Evolutionary conservation across 768 basidiomycete species (phyloP), one percentile per base, ranked within the genome.

Genomic region (Phaffia australis): DNA sequence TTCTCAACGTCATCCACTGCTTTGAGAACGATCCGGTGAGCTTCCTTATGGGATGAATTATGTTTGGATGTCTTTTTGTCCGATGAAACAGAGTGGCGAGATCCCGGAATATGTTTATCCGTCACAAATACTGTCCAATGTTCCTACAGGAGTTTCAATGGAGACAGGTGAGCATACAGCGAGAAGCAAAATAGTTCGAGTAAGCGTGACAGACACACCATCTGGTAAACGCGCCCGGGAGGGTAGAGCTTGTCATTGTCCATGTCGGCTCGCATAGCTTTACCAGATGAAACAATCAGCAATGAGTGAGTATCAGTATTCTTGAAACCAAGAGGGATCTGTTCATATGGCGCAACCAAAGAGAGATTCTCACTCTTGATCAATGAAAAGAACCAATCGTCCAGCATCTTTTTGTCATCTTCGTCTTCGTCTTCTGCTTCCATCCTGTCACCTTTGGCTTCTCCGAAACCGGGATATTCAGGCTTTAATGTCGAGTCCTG

Each of bases 161-260:
- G 29, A 25, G 46, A 25, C 29, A 59, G 35, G n/a, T 4, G 30
- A 8, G 11, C 23, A 18, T 21, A 5, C 42, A 4, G 3, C 32
- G 57, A 30, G 57, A 46, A 25, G 11, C 25, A 49, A 49, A 27
- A n/a, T 27, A 15, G 0, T 32, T 56, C 25, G 42, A 3, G 1
- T 19, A 32, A 0, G 21, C 11, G 25, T 60, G 51, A 18, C 19
- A 19, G 11, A 72, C 73, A 56, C 63, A 76, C 75, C 70, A 75
- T 73, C 30, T 73, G 71, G 64, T 75, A 75, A 5, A 73, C 71
- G 23, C 42, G 65, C 18, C 76, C 76, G 1, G 76, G 74, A 1
- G 76, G 76, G 58, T 73, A 76, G 27, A 78, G 72, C 70, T 78
- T 77, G n/a, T 75, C 75, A 58, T 72, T 74, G 66, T 75, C 73